Conservation (phyloP, 148 eudicot genomes). For the Chenopodium berlandieri region DNA sequence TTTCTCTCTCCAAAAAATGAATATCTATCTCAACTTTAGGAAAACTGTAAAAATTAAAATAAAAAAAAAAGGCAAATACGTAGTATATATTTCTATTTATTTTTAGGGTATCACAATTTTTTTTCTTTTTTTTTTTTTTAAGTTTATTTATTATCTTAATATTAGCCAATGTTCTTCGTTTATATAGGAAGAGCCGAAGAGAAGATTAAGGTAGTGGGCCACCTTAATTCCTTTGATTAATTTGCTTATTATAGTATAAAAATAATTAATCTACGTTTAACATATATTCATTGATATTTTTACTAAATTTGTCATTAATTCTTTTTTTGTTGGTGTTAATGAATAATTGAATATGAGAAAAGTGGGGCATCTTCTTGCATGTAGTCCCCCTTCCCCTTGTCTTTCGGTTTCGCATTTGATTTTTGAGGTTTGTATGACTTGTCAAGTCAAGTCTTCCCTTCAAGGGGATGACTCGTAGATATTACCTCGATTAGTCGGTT, state of each 20-base stretch:
- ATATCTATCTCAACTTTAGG: slow-evolving; percentile 9
- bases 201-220: background rate
- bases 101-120: background rate
- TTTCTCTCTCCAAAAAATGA: slow-evolving; percentile 11
- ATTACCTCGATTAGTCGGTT: too few species aligned
- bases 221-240: background rate
- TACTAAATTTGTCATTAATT: slow-evolving; percentile 1
- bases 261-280: background rate
- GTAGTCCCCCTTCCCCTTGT: background rate
- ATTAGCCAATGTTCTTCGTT: background rate
- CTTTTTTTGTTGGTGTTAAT: background rate
- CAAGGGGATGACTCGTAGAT: too few species aligned
- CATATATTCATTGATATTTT: background rate
- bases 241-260: background rate
- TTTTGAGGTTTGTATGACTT: background rate
- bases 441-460: background rate
- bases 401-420: background rate
- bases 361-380: background rate
- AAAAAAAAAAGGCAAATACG: background rate
- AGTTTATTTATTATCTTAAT: background rate
- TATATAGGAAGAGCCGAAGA: background rate
- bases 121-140: too few species aligned
- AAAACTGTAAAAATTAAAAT: background rate
- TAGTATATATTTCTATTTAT: background rate
- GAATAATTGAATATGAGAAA: too few species aligned